Percentiles rank a stretch among this genome's conserved stretches.
These are phyloP conservation scores for Metschnikowia picachoensis DNA, from an alignment of 805 yeast species.

Conservation along the genomic window DNA sequence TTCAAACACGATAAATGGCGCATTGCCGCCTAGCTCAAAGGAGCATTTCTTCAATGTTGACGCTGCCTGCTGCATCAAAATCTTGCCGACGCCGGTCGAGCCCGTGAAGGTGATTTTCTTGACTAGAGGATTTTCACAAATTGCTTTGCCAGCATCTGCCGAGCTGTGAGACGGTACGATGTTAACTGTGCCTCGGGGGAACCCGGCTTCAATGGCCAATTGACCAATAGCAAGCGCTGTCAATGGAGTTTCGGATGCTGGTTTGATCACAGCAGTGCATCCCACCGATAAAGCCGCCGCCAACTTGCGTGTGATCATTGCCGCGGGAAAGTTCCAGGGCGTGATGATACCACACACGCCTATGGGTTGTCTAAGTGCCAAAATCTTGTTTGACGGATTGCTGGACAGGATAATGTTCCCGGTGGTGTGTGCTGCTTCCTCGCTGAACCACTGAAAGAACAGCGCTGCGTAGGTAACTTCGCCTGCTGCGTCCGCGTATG, in stretches of 20 bases:
- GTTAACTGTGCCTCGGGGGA: constrained; percentile 68
- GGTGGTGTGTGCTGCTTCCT: constrained; percentile 67
- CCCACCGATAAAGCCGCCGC: constrained; percentile 82
- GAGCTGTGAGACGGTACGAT: constrained; percentile 48
- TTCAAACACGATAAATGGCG: constrained; percentile 21
- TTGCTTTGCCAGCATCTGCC: constrained; percentile 46
- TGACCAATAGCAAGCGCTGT: constrained; percentile 65
- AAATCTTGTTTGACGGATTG: constrained; percentile 44
- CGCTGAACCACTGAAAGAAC: constrained; percentile 88
- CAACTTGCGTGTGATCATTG: constrained; percentile 70
- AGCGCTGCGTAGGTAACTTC: constrained; percentile 66
- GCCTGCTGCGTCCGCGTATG: constrained; percentile 66
- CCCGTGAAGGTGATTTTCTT: constrained; percentile 21
- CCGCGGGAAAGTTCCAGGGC: constrained; percentile 83
- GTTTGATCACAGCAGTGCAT: constrained; percentile 72
- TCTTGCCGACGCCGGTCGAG: constrained; percentile 21
- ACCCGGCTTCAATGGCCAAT: constrained; percentile 62
- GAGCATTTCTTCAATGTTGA: constrained; percentile 18
- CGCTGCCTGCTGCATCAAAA: constrained; percentile 18
- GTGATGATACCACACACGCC: constrained; percentile 79
- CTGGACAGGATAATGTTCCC: constrained; percentile 67
- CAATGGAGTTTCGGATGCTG: constrained; percentile 73
- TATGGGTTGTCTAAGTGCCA: constrained; percentile 67
- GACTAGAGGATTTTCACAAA: constrained; percentile 37
- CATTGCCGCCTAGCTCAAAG: constrained; percentile 21